A percentile compares a stretch with the other conserved stretches of the same genome.
Conservation (phyloP, 805 yeast genomes). For the Teunomyces panamensis region DNA sequence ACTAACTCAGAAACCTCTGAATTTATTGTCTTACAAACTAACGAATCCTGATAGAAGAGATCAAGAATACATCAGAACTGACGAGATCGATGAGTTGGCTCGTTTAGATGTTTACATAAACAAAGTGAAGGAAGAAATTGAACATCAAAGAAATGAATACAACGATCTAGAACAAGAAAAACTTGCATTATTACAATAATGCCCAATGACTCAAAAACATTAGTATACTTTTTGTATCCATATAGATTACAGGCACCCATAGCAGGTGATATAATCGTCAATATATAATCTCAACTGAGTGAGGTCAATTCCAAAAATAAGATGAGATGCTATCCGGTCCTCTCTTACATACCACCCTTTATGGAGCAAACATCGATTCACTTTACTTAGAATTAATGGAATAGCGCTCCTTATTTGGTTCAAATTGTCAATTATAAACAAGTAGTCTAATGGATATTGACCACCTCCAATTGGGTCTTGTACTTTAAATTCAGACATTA, state of each 20-base stretch:
- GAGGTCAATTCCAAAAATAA: constrained; percentile 8
- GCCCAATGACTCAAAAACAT: background rate
- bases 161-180: constrained; percentile 41
- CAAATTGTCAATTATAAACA: constrained; percentile 19
- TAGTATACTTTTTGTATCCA: background rate
- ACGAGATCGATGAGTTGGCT: constrained; percentile 41
- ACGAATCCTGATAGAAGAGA: constrained; percentile 34
- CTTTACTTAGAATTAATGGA: constrained; percentile 7
- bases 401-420: constrained; percentile 10
- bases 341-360: background rate
- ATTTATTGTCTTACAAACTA: constrained; percentile 41
- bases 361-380: background rate
- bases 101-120: constrained; percentile 38
- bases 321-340: constrained; percentile 2
- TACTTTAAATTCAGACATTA: constrained; percentile 23
- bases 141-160: constrained; percentile 37
- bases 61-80: constrained; percentile 39
- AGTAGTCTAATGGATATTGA: constrained; percentile 29
- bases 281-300: constrained; percentile 5
- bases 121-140: constrained; percentile 40
- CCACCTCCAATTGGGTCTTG: constrained; percentile 39
- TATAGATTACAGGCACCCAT: background rate
- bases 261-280: constrained; percentile 7
- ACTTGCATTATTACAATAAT: constrained; percentile 35
- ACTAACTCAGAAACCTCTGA: constrained; percentile 68